Evolutionary conservation across 345 rosid species (phyloP).

Genomic region (Brassica incana): DNA sequence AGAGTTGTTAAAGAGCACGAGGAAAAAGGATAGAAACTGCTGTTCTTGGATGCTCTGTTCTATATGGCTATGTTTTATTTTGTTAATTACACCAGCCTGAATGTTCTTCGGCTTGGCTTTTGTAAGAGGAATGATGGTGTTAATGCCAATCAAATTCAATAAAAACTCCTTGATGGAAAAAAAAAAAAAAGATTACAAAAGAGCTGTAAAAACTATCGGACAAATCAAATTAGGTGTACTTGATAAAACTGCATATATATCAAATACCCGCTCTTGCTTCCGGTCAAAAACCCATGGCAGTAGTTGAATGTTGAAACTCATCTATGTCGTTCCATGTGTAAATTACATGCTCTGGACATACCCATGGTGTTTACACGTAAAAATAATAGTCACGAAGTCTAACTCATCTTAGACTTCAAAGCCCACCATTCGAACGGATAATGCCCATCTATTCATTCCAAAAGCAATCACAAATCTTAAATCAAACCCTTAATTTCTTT

Average conservation of each 20-base stretch:
- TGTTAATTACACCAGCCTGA: no score
- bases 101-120: no score
- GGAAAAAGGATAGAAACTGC: no score
- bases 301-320: background rate
- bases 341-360: background rate
- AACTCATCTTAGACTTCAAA: background rate
- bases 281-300: slow-evolving; percentile 1
- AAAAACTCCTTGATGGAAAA: no score
- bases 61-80: no score
- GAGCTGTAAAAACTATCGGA: background rate
- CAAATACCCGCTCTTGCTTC: slow-evolving; percentile 1
- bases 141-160: no score
- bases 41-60: no score
- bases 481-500: background rate
- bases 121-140: no score
- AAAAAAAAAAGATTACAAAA: background rate
- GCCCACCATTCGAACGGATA: background rate
- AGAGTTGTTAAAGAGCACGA: no score
- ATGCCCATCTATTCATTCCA: background rate
- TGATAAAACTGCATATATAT: background rate
- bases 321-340: background rate
- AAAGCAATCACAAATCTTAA: background rate
- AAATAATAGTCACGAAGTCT: background rate
- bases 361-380: background rate
- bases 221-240: background rate